Base-by-base conservation (phyloP, 768 basidiomycete genomes). In the Phylloporus sp. region DNA sequence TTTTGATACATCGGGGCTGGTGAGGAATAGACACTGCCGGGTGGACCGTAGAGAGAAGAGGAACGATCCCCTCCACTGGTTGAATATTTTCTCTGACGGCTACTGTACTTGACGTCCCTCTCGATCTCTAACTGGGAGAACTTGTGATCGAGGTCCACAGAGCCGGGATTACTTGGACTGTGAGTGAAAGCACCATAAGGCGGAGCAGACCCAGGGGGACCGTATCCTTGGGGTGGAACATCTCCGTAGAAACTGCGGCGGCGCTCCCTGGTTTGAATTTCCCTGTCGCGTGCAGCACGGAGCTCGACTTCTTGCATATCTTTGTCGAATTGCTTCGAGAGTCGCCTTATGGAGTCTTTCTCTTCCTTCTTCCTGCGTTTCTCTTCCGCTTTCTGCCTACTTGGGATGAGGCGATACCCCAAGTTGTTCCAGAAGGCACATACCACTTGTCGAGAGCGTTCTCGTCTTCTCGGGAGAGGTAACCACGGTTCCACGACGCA, bases 271-370 rank as follows among this genome's bases (percentile, higher is more conserved):
- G 55, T 60, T 37, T 77, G 69, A 5, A 71, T 68, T 58, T 84
- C 82, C 33, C 72, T 70, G 51, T 81, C 83, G 36, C 81, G 79
- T 21, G 77, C 80, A 23, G 71, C 67, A 39, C 75, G 75, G 23
- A 79, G 66, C n/a, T 81, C 79, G 31, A 71, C 69, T 22, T 83
- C 80, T 42, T 74, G 66, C 53, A 76, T 64, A 17, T 71, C 74
- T 36, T 62, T 69, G 22, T 73, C 73, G 32, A 65, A 72, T 27
- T 61, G 62, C 43, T 64, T 68, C 41, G 61, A 62, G 42, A 69
- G 59, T 21, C 71, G 68, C 57, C 62, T 74, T 20, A 67, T 60
- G 7, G 68, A 68, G 14, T 65, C 65, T 41, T 69, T 73, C 48
- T 71, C 71, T 52, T 81, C 80, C 48, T 76, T 73, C 48, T 76